Evolutionary conservation across 208 protist genomes (phyloP).

Genomic region (Leishmania mexicana): DNA sequence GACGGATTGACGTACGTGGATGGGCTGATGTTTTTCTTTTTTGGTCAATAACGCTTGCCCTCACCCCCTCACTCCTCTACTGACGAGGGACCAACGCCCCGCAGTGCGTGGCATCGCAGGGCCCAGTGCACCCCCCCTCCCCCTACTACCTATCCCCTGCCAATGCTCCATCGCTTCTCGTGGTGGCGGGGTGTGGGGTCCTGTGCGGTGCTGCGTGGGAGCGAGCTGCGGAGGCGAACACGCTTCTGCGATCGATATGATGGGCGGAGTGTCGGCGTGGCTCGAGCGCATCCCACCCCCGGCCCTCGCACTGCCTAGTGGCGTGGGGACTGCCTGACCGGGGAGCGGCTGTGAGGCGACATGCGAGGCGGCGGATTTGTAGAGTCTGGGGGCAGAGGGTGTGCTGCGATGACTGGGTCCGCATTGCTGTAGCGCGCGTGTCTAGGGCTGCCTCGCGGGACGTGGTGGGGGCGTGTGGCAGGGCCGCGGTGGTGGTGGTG

Average conservation of each 20-base stretch:
- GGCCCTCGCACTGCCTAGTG: background rate
- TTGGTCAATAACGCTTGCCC: background rate
- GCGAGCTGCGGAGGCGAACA: background rate
- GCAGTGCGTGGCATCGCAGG: background rate
- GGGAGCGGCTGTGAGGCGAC: background rate
- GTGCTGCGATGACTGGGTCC: background rate
- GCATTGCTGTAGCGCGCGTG: background rate
- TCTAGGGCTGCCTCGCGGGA: background rate
- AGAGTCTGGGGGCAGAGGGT: background rate
- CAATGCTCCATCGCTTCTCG: background rate
- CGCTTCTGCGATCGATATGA: background rate
- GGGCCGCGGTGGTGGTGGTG: background rate
- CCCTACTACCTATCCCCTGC: background rate
- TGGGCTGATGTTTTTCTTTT: background rate
- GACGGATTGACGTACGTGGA: background rate
- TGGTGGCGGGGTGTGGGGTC: background rate
- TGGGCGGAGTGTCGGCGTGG: background rate
- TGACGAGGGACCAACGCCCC: background rate
- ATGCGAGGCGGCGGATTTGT: background rate
- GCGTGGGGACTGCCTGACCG: background rate
- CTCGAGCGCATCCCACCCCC: background rate
- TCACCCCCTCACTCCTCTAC: background rate
- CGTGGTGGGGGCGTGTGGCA: background rate
- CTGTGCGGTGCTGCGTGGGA: background rate
- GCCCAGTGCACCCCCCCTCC: background rate